Base-by-base conservation (phyloP, 1,139 yeast genomes). In the Candida frijolesensis region DNA sequence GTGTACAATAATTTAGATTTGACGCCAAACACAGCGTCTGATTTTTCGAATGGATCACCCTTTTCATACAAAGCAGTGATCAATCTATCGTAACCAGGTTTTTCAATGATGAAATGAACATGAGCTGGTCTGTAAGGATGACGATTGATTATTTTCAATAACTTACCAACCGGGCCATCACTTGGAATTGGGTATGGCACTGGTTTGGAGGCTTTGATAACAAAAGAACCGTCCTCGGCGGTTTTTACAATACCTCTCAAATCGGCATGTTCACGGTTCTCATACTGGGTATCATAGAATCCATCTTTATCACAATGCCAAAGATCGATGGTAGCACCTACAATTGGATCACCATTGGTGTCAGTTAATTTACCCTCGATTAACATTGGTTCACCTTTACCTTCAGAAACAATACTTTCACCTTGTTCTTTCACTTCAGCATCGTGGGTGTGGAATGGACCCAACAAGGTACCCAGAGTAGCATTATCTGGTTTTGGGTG, bases 241-340 rank as follows among this genome's bases (percentile, higher is more conserved):
- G 73, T 63, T 45, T 47, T 52, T 38, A 68, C 59, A 38, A 69
- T 64, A 5, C 75, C 76, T 51, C 76, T 59, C 60, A 70, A 60
- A 39, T 69, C 71, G 22, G 68, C 68, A 32, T 51, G 52, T 2
- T 54, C 56, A 47, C 62, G 56, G 34, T 57, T 51, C 8, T 51
- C 52, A 47, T 62, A 64, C 48, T 71, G 76, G 19, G 71, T 68
- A 46, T 71, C 76, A 51, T 71, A 71, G 19, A 68, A 59, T 8
- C 76, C 76, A 54, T 70, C 65, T 41, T 70, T 70, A 48, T 70
- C 75, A 56, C 73, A 69, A 50, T 70, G 72, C 75, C 75, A 70
- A 45, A 70, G 61, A 51, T 70, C 74, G 44, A 70, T 61, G 32
- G 57, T 55, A 22, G 68, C 73, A 44, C 60, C 62, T 11, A 53